Base-by-base conservation (phyloP, 768 basidiomycete species). In the Porphyrellus cyaneotinctus region DNA sequence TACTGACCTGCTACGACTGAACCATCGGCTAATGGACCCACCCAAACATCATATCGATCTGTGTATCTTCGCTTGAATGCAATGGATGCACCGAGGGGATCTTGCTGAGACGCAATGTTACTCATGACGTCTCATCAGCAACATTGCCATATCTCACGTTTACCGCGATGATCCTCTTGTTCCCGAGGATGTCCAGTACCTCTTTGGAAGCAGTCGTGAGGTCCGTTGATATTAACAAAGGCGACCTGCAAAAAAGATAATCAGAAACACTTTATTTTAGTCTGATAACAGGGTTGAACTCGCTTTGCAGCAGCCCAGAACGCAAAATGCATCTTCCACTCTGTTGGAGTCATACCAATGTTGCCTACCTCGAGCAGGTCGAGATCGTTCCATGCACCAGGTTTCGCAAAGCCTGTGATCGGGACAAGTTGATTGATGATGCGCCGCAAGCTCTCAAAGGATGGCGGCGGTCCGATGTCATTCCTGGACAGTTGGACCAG, bases 331-430 rank as follows among this genome's bases (percentile, higher is more conserved):
- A 37, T 56, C 11, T 17, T 23, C 55, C 51, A 57, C 26, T 57
- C 58, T 3, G 14, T 30, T 36, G 32, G 53, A 0, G 76, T 76
- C 28, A 80, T 49, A 4, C 75, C 76, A 6, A 60, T 41, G 52
- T 80, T 79, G 6, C 79, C 78, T 18, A 81, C 78, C 59, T 80
- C 77, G 31, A 82, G 70, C 68, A 81, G 64, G 59, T 81, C 80
- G 22, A 81, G 67, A 59, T 82, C 80, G 54, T 78, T 77, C 72
- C 72, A 77, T 31, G 64, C 70, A 18, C 76, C 79, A 0, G 69
- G 75, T 32, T 72, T 70, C 22, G 79, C 75, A 54, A 78, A 79
- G 47, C 70, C 68, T 24, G 78, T 75, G 22, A 80, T 72, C 6
- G 79, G 80, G 6, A 79, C 79, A 2, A 58, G 39, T 9, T 58